Percentiles rank a stretch among this genome's conserved stretches.
These are phyloP conservation scores for Fagopyrum esculentum DNA, from an alignment of 148 eudicot genomes.

Conservation along the genomic window DNA sequence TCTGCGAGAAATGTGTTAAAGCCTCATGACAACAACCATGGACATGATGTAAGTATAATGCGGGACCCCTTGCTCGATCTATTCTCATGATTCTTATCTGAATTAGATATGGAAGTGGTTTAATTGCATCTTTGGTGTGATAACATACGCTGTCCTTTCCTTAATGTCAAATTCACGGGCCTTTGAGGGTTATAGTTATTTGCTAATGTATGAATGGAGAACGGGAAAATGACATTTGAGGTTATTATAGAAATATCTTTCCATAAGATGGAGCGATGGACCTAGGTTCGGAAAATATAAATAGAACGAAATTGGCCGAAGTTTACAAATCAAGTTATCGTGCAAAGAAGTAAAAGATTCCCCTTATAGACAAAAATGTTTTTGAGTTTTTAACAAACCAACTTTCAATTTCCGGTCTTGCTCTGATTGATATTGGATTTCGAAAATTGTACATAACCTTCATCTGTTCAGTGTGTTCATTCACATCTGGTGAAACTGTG, in stretches of 20 bases:
- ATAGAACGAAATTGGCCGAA: background rate
- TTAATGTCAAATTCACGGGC: background rate
- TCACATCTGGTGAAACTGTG: background rate
- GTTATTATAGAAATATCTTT: background rate
- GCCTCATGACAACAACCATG: slow-evolving; percentile 37
- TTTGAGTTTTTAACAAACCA: background rate
- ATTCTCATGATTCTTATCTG: background rate
- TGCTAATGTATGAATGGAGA: background rate
- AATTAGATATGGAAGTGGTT: background rate
- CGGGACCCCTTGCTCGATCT: slow-evolving; percentile 5
- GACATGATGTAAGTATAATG: slow-evolving; percentile 62
- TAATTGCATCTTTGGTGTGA: background rate
- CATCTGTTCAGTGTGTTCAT: background rate
- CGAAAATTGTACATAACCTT: background rate
- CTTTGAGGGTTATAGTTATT: background rate
- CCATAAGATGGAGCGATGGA: too few relatives aligned
- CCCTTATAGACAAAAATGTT: background rate
- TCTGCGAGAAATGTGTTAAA: slow-evolving; percentile 49
- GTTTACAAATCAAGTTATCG: background rate
- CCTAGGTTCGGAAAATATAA: background rate
- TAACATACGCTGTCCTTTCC: background rate
- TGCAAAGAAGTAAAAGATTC: background rate
- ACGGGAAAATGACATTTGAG: background rate
- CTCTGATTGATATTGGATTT: background rate
- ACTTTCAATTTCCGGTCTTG: background rate